Evolutionary conservation across 805 yeast genomes (phyloP).

Genomic region (Suhomyces sp.): DNA sequence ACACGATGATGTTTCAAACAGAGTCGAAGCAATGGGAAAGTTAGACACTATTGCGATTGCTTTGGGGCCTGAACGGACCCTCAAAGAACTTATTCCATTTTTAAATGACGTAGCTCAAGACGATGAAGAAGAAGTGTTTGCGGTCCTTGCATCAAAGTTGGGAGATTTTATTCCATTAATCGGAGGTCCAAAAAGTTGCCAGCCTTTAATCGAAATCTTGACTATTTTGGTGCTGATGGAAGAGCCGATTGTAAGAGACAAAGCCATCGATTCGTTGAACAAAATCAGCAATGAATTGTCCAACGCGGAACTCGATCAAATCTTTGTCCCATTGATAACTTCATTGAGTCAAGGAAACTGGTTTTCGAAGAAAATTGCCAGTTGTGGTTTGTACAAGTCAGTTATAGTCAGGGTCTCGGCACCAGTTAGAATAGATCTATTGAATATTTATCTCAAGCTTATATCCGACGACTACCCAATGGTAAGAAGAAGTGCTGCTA

Average conservation of each 20-base stretch:
- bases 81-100: constrained; percentile 86
- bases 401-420: constrained; percentile 60
- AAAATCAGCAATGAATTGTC: constrained; percentile 62
- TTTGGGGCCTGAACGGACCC: constrained; percentile 88
- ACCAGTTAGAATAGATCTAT: constrained; percentile 55
- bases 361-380: constrained; percentile 90
- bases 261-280: constrained; percentile 85
- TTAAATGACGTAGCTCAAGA: constrained; percentile 87
- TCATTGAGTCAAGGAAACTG: constrained; percentile 84
- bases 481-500: constrained; percentile 95
- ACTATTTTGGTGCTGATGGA: constrained; percentile 87
- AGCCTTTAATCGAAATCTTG: constrained; percentile 55
- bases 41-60: constrained; percentile 94
- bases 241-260: constrained; percentile 94
- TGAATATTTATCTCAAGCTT: constrained; percentile 65
- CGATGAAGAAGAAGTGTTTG: constrained; percentile 97
- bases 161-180: constrained; percentile 84
- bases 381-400: constrained; percentile 81
- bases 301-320: constrained; percentile 58
- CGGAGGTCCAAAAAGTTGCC: constrained; percentile 71
- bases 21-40: constrained; percentile 93
- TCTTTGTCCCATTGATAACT: constrained; percentile 73
- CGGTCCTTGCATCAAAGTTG: constrained; percentile 86
- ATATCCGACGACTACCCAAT: constrained; percentile 92
- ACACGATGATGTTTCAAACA: constrained; percentile 91